Conservation (phyloP, 2,329 filamentous ascomycete genomes). For the Calycina marina region DNA sequence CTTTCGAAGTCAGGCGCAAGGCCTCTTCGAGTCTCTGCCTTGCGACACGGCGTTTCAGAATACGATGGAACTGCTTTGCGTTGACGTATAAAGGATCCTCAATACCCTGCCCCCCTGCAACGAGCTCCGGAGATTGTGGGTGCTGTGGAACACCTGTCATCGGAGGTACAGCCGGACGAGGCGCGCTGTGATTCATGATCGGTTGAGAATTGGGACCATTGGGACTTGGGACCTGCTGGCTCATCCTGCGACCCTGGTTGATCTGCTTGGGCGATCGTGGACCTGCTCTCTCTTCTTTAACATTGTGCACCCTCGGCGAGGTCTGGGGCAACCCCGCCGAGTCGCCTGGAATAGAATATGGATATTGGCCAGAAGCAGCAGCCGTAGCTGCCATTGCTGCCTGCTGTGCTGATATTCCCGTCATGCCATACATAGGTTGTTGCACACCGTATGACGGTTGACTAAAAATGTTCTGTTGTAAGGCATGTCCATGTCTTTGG, state of each 20-base stretch:
- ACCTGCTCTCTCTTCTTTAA: conserved; percentile 59
- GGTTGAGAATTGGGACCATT: conserved; percentile 54
- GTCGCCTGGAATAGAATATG: conserved; percentile 60
- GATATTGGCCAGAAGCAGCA: conserved; percentile 69
- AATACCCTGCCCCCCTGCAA: conserved; percentile 55
- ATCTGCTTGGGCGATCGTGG: conserved; percentile 58
- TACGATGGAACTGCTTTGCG: conserved; percentile 96
- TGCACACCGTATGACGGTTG: conserved; percentile 59
- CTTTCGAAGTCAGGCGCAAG: conserved; percentile 81
- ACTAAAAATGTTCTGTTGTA: conserved; percentile 65
- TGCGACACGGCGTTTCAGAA: conserved; percentile 84
- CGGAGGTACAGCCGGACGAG: conserved; percentile 39
- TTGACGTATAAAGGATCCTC: conserved; percentile 96
- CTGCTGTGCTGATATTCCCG: conserved; percentile 55
- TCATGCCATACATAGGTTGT: conserved; percentile 68
- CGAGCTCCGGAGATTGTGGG: conserved; percentile 67
- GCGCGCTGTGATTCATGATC: conserved; percentile 55
- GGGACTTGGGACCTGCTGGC: conserved; percentile 53
- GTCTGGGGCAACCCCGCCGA: conserved; percentile 51
- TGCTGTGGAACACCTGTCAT: conserved; percentile 45
- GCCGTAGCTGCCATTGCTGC: conserved; percentile 88
- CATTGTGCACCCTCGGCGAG: conserved; percentile 59
- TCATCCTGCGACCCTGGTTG: conserved; percentile 52
- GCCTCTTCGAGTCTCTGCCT: conserved; percentile 90
- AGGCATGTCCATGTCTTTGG: conserved; percentile 42